Evolutionary conservation across 73 alveolate species (phyloP).

Genomic region (Effrenium voratum): DNA sequence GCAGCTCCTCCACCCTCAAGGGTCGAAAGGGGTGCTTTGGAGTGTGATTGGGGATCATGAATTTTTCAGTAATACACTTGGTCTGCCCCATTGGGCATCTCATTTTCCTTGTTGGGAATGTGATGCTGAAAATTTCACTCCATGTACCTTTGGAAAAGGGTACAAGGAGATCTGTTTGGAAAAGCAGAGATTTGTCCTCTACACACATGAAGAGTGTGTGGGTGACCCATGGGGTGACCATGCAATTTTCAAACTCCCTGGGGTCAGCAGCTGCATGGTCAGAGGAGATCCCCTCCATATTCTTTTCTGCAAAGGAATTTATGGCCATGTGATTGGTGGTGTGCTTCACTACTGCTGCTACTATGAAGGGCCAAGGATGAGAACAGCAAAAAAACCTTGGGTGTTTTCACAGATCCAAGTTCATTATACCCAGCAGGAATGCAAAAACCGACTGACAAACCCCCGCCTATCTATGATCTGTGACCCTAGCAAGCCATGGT

Average conservation of each 20-base stretch:
- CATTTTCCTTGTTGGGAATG: conserved; percentile 16
- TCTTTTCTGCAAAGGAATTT: background rate
- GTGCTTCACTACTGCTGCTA: background rate
- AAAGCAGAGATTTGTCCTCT: background rate
- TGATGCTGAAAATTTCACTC: background rate
- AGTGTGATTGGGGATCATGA: background rate
- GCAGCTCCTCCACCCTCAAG: background rate
- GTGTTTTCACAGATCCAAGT: conserved; percentile 16
- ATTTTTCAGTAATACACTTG: background rate
- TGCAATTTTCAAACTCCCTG: background rate
- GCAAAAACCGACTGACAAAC: conserved; percentile 15
- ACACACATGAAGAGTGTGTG: conserved; percentile 5
- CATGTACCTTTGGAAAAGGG: background rate
- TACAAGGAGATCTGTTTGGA: conserved; percentile 28
- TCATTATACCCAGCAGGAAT: background rate
- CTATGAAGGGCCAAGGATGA: conserved; percentile 7
- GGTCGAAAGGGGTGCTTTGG: background rate
- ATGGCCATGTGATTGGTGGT: conserved; percentile 23
- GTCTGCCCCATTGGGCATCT: background rate
- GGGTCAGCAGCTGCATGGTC: background rate
- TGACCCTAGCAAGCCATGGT: conserved; percentile 21
- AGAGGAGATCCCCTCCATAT: conserved; percentile 37
- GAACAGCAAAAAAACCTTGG: background rate
- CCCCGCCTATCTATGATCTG: background rate
- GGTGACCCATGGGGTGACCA: conserved; percentile 9